These are phyloP conservation scores for Platanus orientalis DNA, from an alignment of 164 flowering plant genomes.

Conservation along the genomic window DNA sequence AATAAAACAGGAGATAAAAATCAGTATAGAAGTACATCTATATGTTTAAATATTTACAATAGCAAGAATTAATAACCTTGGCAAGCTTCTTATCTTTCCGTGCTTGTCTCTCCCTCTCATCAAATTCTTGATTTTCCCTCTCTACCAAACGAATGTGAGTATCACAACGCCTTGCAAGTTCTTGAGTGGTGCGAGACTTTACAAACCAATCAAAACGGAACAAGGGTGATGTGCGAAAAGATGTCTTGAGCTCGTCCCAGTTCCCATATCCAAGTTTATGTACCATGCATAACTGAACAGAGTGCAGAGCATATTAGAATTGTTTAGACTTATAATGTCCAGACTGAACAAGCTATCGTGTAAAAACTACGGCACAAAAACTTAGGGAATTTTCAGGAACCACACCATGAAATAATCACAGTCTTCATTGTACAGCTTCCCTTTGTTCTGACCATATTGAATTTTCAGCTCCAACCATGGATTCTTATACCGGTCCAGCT, in stretches of 20 bases:
- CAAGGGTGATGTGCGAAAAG: conserved; percentile 87
- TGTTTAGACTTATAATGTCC: neutral
- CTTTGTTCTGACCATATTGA: conserved; percentile 99
- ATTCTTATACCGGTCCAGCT: conserved; percentile 97
- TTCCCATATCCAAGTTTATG: conserved; percentile 98
- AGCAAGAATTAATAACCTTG: conserved; percentile 49
- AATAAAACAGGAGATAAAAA: neutral
- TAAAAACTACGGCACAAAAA: no score
- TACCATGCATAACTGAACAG: conserved; percentile 86
- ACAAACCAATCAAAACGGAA: conserved; percentile 99
- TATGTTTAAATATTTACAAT: neutral
- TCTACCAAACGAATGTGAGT: conserved; percentile 89
- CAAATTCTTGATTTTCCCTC: conserved; percentile 94
- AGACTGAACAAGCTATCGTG: no score
- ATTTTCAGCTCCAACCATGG: conserved; percentile 98
- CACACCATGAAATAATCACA: conserved; percentile 97
- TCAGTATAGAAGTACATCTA: neutral
- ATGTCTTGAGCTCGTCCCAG: conserved; percentile 99
- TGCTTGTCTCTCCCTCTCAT: conserved; percentile 96
- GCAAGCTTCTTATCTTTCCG: conserved; percentile 97
- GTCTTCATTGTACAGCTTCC: conserved; percentile 97
- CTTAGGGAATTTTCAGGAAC: neutral
- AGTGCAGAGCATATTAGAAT: neutral
- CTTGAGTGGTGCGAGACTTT: conserved; percentile 97
- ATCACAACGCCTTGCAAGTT: conserved; percentile 97